Percentiles rank a stretch among this genome's conserved stretches.
These are phyloP conservation scores for Spathaspora arborariae DNA, from an alignment of 805 yeast genomes.

Conservation along the genomic window DNA sequence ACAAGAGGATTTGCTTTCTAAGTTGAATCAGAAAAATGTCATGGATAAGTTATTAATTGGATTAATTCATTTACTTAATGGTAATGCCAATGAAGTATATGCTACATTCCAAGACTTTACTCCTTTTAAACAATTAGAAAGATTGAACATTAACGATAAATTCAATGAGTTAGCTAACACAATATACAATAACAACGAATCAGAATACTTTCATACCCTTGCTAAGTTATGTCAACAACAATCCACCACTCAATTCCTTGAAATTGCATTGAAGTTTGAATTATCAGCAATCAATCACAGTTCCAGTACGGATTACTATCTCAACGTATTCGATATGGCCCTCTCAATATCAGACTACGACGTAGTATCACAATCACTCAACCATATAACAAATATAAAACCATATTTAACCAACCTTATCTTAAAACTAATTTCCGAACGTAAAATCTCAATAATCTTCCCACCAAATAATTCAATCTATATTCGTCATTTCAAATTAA, in stretches of 20 bases:
- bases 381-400: slow-evolving; percentile 12
- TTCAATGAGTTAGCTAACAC: not conserved
- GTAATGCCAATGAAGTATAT: slow-evolving; percentile 20
- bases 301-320: slow-evolving; percentile 13
- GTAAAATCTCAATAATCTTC: slow-evolving; percentile 20
- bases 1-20: slow-evolving; percentile 35
- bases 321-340: slow-evolving; percentile 23
- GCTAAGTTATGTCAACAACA: slow-evolving; percentile 22
- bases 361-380: slow-evolving; percentile 16
- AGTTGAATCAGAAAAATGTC: slow-evolving; percentile 32
- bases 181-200: slow-evolving; percentile 6
- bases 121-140: slow-evolving; percentile 18
- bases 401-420: slow-evolving; percentile 22
- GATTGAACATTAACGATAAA: slow-evolving; percentile 14
- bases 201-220: slow-evolving; percentile 29
- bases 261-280: slow-evolving; percentile 24
- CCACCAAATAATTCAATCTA: slow-evolving; percentile 18
- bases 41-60: slow-evolving; percentile 30
- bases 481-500: slow-evolving; percentile 21
- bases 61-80: slow-evolving; percentile 27
- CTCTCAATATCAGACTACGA: slow-evolving; percentile 19
- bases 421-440: slow-evolving; percentile 19
- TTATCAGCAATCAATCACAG: slow-evolving; percentile 19
- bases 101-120: slow-evolving; percentile 16
- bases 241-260: slow-evolving; percentile 10